These are phyloP conservation scores for Marchantia paleacea DNA, from an alignment of 225 moss, liverwort and hornwort species.

Conservation along the genomic window DNA sequence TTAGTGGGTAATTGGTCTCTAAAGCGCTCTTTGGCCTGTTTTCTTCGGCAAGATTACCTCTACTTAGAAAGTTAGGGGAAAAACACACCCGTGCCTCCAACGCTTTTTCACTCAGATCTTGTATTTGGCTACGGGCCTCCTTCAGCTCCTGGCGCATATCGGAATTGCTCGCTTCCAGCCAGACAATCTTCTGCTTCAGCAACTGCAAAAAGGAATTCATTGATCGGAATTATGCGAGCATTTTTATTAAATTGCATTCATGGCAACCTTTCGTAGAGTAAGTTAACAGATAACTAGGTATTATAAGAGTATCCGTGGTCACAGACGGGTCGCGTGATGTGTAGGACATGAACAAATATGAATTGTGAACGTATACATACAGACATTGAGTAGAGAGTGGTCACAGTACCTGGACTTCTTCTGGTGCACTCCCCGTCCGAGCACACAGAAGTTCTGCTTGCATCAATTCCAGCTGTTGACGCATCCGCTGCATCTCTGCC, in stretches of 20 bases:
- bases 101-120: conserved; percentile 49
- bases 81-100: conserved; percentile 63
- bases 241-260: not conserved
- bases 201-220: conserved; percentile 36
- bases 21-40: not conserved
- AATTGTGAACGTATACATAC: too few species aligned
- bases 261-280: too few species aligned
- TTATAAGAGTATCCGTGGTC: too few species aligned
- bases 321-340: too few species aligned
- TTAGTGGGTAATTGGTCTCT: not conserved
- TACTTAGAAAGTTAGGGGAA: not conserved
- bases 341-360: too few species aligned
- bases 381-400: too few species aligned
- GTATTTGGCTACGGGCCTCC: conserved; percentile 50
- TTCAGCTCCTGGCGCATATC: conserved; percentile 72
- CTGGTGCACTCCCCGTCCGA: conserved; percentile 64
- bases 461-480: conserved; percentile 91
- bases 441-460: conserved; percentile 96
- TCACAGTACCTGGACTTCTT: conserved; percentile 66
- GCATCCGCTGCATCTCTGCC: conserved; percentile 96
- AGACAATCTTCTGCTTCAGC: conserved; percentile 82
- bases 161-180: conserved; percentile 80
- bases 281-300: too few species aligned
- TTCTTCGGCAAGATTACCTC: not conserved
- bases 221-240: not conserved